Conservation (phyloP, 495 filamentous ascomycete species). For the Podospora didyma region DNA sequence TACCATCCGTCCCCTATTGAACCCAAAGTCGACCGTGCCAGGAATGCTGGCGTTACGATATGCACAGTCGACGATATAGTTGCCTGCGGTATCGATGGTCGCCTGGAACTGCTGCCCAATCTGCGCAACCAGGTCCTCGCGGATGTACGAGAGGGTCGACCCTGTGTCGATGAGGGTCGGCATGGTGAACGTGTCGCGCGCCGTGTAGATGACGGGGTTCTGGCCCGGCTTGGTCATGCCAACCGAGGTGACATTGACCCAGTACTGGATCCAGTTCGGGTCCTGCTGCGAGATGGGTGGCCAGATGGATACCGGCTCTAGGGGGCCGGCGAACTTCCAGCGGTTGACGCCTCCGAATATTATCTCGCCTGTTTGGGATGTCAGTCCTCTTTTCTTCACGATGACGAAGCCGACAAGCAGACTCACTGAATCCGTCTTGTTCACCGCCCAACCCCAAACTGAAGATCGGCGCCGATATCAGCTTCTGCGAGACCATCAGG, state of each 20-base stretch:
- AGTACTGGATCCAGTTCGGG: conserved; percentile 36
- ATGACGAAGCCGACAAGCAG: too few relatives aligned
- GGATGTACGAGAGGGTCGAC: conserved; percentile 40
- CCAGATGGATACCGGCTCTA: conserved; percentile 39
- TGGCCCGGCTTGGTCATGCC: conserved; percentile 32
- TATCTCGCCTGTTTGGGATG: conserved; percentile 29
- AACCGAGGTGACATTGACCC: conserved; percentile 40
- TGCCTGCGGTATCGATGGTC: conserved; percentile 27
- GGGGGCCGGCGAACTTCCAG: conserved; percentile 39
- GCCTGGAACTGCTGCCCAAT: conserved; percentile 34
- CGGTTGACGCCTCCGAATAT: conserved; percentile 43
- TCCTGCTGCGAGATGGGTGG: conserved; percentile 37
- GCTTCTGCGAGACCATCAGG: conserved; percentile 53
- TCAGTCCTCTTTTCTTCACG: too few relatives aligned
- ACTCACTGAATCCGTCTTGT: conserved; percentile 36
- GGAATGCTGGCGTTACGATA: conserved; percentile 20
- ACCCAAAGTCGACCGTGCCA: conserved; percentile 42
- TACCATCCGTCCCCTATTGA: conserved; percentile 38
- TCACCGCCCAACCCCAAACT: conserved; percentile 59
- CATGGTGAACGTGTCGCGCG: conserved; percentile 28
- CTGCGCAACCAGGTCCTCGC: conserved; percentile 30
- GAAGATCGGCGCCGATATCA: conserved; percentile 70
- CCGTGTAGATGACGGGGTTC: conserved; percentile 26
- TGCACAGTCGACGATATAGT: conserved; percentile 37
- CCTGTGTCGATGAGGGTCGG: conserved; percentile 39